Percentiles rank a stretch among this genome's conserved stretches.
Conservation (phyloP, 352 stramenopile species). For the Phytophthora kernoviae region DNA sequence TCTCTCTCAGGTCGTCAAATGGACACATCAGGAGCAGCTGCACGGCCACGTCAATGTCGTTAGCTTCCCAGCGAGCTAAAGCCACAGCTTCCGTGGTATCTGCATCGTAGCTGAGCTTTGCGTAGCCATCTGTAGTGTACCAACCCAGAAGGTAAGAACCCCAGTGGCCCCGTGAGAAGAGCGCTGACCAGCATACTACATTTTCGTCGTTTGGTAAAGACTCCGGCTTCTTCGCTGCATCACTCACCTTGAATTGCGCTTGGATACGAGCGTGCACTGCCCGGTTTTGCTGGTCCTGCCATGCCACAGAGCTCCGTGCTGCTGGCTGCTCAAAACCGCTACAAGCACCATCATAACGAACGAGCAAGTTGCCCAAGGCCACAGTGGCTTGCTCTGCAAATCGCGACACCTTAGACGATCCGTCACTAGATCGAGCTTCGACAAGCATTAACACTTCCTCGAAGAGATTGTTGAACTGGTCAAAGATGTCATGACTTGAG, state of each 20-base stretch:
- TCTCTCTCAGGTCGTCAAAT: constrained; percentile 51
- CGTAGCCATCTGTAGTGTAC: constrained; percentile 58
- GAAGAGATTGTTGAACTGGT: constrained; percentile 41
- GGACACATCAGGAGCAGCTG: constrained; percentile 66
- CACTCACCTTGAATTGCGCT: constrained; percentile 37
- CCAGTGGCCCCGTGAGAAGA: constrained; percentile 62
- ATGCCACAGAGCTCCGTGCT: constrained; percentile 22
- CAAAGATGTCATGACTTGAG: constrained; percentile 27
- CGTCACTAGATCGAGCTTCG: constrained; percentile 15
- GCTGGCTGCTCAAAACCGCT: background rate
- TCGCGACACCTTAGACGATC: constrained; percentile 11
- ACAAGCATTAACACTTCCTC: constrained; percentile 38
- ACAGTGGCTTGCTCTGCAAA: constrained; percentile 37
- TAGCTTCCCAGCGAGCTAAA: constrained; percentile 35
- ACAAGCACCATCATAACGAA: constrained; percentile 20
- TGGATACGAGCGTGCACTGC: constrained; percentile 42
- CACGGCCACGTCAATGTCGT: constrained; percentile 38
- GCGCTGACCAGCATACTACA: constrained; percentile 38
- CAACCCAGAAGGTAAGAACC: constrained; percentile 46
- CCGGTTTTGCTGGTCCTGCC: constrained; percentile 44
- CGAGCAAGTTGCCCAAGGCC: constrained; percentile 49
- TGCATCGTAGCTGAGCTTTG: constrained; percentile 30
- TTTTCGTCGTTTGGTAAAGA: background rate
- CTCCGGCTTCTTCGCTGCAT: constrained; percentile 1
- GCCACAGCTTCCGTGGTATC: constrained; percentile 46